Evolutionary conservation across 1,284 basidiomycete species (phyloP).

Genomic region (Cutaneotrichosporon sp.): DNA sequence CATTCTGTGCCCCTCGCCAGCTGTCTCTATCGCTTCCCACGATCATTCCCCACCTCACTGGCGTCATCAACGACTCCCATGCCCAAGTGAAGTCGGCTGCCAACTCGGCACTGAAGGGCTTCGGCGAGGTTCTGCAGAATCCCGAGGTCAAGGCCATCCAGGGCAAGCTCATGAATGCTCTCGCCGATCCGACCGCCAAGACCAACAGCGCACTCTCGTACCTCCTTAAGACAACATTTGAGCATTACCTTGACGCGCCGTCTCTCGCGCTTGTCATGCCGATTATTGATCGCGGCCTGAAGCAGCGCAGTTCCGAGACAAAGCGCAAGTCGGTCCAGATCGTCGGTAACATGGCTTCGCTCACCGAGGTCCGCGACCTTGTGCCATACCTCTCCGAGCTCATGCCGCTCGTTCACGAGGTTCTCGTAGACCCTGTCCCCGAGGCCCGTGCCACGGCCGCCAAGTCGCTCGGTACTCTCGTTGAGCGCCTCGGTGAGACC

Average conservation of each 20-base stretch:
- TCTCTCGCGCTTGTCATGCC: slow-evolving; percentile 96
- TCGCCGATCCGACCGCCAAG: slow-evolving; percentile 87
- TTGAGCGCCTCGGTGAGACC: slow-evolving; percentile 90
- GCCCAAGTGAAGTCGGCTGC: slow-evolving; percentile 91
- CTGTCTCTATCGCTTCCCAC: slow-evolving; percentile 92
- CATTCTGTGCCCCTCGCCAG: slow-evolving; percentile 94
- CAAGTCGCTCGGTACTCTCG: slow-evolving; percentile 92
- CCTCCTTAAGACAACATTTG: slow-evolving; percentile 89
- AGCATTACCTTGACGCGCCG: slow-evolving; percentile 97
- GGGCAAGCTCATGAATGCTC: slow-evolving; percentile 86
- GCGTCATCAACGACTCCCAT: slow-evolving; percentile 94
- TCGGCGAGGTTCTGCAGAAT: slow-evolving; percentile 92
- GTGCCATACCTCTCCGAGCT: slow-evolving; percentile 88
- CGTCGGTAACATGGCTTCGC: slow-evolving; percentile 88
- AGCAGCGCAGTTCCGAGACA: slow-evolving; percentile 85
- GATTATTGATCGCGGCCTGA: slow-evolving; percentile 88
- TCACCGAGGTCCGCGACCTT: slow-evolving; percentile 95
- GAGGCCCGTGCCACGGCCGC: slow-evolving; percentile 96
- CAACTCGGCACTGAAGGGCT: slow-evolving; percentile 93
- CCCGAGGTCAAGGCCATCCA: slow-evolving; percentile 92
- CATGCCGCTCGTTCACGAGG: slow-evolving; percentile 84
- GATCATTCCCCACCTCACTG: slow-evolving; percentile 91
- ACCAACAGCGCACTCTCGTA: slow-evolving; percentile 77
- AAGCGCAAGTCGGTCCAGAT: slow-evolving; percentile 97
- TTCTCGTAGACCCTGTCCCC: slow-evolving; percentile 91